Evolutionary conservation across 2,329 filamentous ascomycete species (phyloP).

Genomic region (Aspergillus ochraceus): DNA sequence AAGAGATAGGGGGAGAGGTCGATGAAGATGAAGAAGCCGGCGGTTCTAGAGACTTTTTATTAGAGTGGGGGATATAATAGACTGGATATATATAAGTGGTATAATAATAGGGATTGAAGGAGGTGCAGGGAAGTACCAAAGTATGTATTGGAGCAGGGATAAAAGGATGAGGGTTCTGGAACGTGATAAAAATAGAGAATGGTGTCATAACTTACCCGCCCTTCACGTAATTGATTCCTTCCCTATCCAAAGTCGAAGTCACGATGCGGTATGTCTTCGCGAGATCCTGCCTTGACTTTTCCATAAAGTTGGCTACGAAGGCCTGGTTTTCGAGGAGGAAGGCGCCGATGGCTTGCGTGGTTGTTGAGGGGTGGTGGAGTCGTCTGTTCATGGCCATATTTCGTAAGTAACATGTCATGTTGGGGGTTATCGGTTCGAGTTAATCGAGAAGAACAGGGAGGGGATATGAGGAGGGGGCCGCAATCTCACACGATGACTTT

Average conservation of each 20-base stretch:
- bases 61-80: not conserved
- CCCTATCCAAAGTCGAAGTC: slow-evolving; percentile 32
- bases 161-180: no score
- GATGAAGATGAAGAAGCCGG: slow-evolving; percentile 50
- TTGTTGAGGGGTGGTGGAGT: slow-evolving; percentile 27
- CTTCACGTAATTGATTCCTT: slow-evolving; percentile 39
- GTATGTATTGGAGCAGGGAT: no score
- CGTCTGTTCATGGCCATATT: slow-evolving; percentile 17
- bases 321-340: slow-evolving; percentile 34
- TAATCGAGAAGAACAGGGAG: no score
- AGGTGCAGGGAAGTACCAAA: not conserved
- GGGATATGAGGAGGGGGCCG: not conserved
- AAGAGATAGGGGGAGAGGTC: slow-evolving; percentile 44
- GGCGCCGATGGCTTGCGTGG: slow-evolving; percentile 31
- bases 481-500: slow-evolving; percentile 26
- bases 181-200: not conserved
- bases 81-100: not conserved
- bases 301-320: slow-evolving; percentile 34
- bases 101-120: not conserved
- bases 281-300: slow-evolving; percentile 24
- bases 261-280: slow-evolving; percentile 30
- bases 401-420: no score
- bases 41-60: slow-evolving; percentile 31
- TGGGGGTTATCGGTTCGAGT: no score
- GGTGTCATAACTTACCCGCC: slow-evolving; percentile 26